These are phyloP conservation scores for Monosporascus cannonballus DNA, from an alignment of 2,329 filamentous ascomycete species.

Conservation along the genomic window DNA sequence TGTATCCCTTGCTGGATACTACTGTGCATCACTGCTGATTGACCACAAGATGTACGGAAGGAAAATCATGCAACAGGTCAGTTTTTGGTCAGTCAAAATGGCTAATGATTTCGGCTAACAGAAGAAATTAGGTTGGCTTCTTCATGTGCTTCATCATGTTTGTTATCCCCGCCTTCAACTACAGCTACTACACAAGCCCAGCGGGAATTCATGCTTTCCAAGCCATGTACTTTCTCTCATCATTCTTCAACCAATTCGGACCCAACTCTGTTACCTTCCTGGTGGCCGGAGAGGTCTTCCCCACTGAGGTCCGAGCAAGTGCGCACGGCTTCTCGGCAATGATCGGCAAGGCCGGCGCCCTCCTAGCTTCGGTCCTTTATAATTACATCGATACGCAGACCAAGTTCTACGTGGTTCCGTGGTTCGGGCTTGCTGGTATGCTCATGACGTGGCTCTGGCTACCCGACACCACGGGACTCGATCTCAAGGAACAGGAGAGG, in stretches of 20 bases:
- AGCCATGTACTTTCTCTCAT: constrained; percentile 96
- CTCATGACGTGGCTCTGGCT: constrained; percentile 79
- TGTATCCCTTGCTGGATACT: constrained; percentile 83
- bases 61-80: constrained; percentile 83
- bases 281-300: constrained; percentile 93
- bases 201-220: constrained; percentile 82
- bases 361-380: constrained; percentile 83
- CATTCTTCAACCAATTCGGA: constrained; percentile 98
- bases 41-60: constrained; percentile 96
- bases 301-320: constrained; percentile 84
- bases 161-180: constrained; percentile 83
- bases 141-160: constrained; percentile 91
- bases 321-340: constrained; percentile 95
- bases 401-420: constrained; percentile 89
- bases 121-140: constrained; percentile 59
- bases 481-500: constrained; percentile 95
- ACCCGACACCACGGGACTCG: constrained; percentile 93
- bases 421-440: constrained; percentile 84
- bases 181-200: constrained; percentile 69
- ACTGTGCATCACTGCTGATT: constrained; percentile 79
- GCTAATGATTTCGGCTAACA: not conserved
- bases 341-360: constrained; percentile 79
- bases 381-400: constrained; percentile 84
- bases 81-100: not conserved
- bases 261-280: constrained; percentile 97